These are phyloP conservation scores for Ajuga reptans DNA, from an alignment of 305 asterid species.

Conservation along the genomic window DNA sequence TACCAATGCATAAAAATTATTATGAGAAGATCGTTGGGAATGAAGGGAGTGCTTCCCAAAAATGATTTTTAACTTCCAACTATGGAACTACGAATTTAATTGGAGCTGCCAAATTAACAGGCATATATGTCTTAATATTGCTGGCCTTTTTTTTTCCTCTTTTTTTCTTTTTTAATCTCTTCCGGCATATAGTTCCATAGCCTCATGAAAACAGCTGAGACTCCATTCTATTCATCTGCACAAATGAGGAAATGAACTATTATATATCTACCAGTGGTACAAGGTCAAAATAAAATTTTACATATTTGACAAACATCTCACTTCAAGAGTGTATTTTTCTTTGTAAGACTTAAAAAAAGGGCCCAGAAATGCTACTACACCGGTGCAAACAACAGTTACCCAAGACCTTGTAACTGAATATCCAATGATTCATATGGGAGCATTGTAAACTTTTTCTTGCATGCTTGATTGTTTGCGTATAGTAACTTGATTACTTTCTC, in stretches of 20 bases:
- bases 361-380: background rate
- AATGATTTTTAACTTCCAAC: background rate
- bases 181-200: background rate
- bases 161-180: background rate
- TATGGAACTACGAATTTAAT: background rate
- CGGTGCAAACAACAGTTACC: background rate
- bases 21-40: background rate
- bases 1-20: background rate
- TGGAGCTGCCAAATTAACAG: background rate
- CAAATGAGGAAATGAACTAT: background rate
- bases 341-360: background rate
- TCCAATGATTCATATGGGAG: background rate
- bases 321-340: background rate
- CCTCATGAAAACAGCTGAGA: background rate
- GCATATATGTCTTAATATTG: background rate
- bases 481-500: slow-evolving; percentile 21
- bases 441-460: background rate
- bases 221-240: background rate
- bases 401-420: background rate
- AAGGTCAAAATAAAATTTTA: background rate
- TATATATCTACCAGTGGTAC: background rate
- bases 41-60: background rate
- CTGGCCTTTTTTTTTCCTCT: too few species aligned
- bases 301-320: background rate
- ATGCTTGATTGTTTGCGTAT: background rate